Base-by-base conservation (phyloP, 352 stramenopile species). In the Globisporangium emineosum region DNA sequence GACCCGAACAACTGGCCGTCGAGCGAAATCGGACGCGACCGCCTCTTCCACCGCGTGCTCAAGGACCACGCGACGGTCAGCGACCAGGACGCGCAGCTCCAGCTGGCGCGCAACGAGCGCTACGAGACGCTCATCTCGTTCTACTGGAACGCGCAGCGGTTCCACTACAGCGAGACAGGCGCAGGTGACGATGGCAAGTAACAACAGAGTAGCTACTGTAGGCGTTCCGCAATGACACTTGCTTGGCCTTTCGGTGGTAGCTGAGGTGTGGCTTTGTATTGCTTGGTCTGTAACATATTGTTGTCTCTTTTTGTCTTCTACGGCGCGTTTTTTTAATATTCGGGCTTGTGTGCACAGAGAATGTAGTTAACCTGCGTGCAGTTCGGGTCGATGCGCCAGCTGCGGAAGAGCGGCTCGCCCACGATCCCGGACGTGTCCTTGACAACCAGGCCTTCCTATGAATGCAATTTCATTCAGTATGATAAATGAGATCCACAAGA, bases 331-430 rank as follows among this genome's bases (percentile, higher is more conserved):
- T 29, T 25, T 45, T 68, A 66, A 25, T 77, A 63, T 49, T 73
- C 56, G 23, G 77, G 75, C 60, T 93, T 95, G 27, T 79, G 70
- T 19, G 85, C 87, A 52, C 81, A 91, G 57, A 95, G 66, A 65
- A 94, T 89, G 73, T 95, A 95, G 65, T 95, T 95, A 69, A 95
- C 70, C 54, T 76, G 72, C 47, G 78, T 91, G 69, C 81, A 92
- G 55, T 76, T 89, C 19, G 79, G 71, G 60, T 91, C 72, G 56
- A 93, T 86, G 60, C 67, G 76, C 87, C 87, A 95, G 49, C 78
- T 87, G 50, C 77, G 77, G 30, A 83, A 75, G 42, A 94, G 81
- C 35, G 85, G 87, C 51, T 91, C 79, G 32, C 85, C 87, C 12
- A 95, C 77, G 66, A 95, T 92, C 0, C 87, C 87, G 0, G 83